A percentile compares a stretch with the other conserved stretches of the same genome.
phyloP scores from a whole-genome alignment of 371 early-diverging fungal genomes.

The Entomophthora muscae region DNA sequence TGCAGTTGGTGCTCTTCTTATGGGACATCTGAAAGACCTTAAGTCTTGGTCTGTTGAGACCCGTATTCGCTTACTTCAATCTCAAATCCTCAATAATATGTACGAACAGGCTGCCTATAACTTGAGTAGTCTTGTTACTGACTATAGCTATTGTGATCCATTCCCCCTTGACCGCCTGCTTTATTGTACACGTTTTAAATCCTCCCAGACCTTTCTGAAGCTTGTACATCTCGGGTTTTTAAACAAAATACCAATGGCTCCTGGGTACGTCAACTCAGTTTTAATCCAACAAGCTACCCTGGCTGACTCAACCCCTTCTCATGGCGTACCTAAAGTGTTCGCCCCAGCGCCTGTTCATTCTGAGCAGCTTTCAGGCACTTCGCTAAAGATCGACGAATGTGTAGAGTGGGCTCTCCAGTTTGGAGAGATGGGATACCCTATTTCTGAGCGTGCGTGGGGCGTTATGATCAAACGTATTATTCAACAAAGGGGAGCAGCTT shows the following conservation, averaged over 20 bases:
- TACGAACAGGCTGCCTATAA: neutral
- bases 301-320: neutral
- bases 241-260: neutral
- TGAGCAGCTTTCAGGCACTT: neutral
- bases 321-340: neutral
- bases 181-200: neutral
- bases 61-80: neutral
- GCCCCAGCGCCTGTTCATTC: neutral
- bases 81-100: neutral
- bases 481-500: neutral
- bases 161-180: neutral
- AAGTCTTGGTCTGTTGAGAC: neutral
- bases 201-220: neutral
- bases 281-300: neutral
- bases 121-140: neutral
- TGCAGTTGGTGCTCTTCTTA: too few species aligned
- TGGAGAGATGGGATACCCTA: neutral
- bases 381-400: neutral
- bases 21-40: neutral
- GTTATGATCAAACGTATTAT: neutral
- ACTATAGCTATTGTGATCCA: neutral
- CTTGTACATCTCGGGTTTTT: neutral
- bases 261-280: neutral
- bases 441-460: neutral
- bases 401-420: neutral